These are phyloP conservation scores for Malus hybrid DNA, from an alignment of 331 rosid genomes.

Conservation along the genomic window DNA sequence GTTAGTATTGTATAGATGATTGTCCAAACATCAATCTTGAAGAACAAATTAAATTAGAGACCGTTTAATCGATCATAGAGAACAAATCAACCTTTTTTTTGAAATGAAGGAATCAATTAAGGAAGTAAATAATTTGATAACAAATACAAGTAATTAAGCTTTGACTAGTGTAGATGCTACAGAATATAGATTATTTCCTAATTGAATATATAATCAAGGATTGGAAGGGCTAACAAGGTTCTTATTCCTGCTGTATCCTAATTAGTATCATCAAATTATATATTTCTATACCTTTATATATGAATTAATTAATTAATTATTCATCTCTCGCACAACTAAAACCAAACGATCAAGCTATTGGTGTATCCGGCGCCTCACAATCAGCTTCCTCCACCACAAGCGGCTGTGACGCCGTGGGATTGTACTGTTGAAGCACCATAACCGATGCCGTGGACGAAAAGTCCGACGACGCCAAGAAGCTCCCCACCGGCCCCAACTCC, in stretches of 20 bases:
- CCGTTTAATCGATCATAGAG: too few relatives aligned
- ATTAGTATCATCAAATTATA: too few relatives aligned
- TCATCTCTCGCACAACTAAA: neutral
- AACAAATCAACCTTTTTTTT: too few relatives aligned
- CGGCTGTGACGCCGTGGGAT: conserved; percentile 28
- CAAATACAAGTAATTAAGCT: neutral
- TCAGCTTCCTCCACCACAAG: conserved; percentile 34
- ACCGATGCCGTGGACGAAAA: conserved; percentile 51
- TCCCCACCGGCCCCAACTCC: conserved; percentile 74
- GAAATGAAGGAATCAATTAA: too few relatives aligned
- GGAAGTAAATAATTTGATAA: too few relatives aligned
- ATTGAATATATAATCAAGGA: neutral
- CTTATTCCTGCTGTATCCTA: neutral
- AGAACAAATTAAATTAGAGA: too few relatives aligned
- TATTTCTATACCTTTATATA: neutral
- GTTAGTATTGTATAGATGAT: too few relatives aligned
- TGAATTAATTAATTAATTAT: neutral
- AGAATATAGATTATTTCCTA: neutral
- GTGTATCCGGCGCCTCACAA: neutral
- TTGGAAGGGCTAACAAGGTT: neutral
- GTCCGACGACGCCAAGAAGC: conserved; percentile 42
- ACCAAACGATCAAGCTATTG: neutral
- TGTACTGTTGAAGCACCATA: conserved; percentile 58
- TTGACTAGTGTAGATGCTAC: neutral
- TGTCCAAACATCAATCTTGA: too few relatives aligned